phyloP scores from a whole-genome alignment of 805 yeast species.

The Candida krabiensis region DNA sequence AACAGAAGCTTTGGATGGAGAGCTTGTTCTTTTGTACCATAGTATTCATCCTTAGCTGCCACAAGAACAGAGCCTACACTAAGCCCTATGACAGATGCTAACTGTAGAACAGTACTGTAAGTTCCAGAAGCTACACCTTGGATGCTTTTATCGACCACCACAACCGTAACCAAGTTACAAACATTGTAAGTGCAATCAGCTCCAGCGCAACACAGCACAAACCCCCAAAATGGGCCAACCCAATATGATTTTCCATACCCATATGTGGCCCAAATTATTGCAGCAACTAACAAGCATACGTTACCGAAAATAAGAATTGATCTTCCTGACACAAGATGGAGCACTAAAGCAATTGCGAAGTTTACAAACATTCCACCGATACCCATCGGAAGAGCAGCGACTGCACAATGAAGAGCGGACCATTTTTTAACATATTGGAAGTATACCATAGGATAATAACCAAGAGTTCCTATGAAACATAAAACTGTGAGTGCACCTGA shows the following conservation, averaged over 20 bases:
- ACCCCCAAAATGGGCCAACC: conserved; percentile 42
- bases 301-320: conserved; percentile 32
- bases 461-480: conserved; percentile 36
- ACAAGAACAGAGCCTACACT: conserved; percentile 37
- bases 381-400: conserved; percentile 38
- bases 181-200: conserved; percentile 44
- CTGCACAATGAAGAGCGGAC: conserved; percentile 38
- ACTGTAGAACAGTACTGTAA: conserved; percentile 38
- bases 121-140: conserved; percentile 43
- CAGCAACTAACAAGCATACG: conserved; percentile 28
- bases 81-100: conserved; percentile 38
- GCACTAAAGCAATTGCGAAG: conserved; percentile 37
- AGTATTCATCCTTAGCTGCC: conserved; percentile 25
- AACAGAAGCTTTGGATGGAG: conserved; percentile 20
- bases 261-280: conserved; percentile 39
- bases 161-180: conserved; percentile 37
- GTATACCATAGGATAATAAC: conserved; percentile 37
- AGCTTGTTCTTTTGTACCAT: conserved; percentile 23
- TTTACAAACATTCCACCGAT: conserved; percentile 37
- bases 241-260: conserved; percentile 33
- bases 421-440: conserved; percentile 36
- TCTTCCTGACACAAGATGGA: conserved; percentile 40
- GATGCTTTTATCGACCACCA: conserved; percentile 32
- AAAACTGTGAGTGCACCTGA: conserved; percentile 36
- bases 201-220: conserved; percentile 36